Evolutionary conservation across 2,329 filamentous ascomycete species (phyloP), one percentile per base, ranked within the genome.

Genomic region (Hypoxylon sp.): DNA sequence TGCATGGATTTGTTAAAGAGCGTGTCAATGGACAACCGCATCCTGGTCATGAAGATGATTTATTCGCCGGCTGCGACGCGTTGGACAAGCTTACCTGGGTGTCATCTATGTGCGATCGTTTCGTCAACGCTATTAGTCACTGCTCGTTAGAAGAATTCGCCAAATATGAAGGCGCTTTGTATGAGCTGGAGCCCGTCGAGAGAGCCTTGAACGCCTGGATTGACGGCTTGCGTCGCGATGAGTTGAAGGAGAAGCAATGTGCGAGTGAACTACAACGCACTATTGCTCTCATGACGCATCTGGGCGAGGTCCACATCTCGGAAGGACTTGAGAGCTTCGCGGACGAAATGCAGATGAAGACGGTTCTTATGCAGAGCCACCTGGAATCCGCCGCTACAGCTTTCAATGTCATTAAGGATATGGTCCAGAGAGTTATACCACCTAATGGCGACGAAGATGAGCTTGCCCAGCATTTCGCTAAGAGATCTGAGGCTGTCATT

Each of bases 121-220:
- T 98, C 73, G 89, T 92, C 77, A 91, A 89, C 66, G 90, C 92
- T 66, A 93, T 98, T 74, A 90, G 87, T 72, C 89, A 89, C 72
- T 97, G 93, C 79, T 90, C 91, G 2, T 84, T 92, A 0, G 89
- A 93, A 51, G 88, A 93, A 64, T 98, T 98, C 78, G 86, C 87
- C 49, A 89, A 85, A 70, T 96, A 93, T 72, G 91, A 93, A 74
- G 90, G 91, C 45, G 92, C 94, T 1, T 80, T 96, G 63, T 93
- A 93, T 73, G 96, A 98, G 79, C 84, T 98, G 55, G 93, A 97
- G 77, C 93, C 94, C 0, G 93, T 98, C 10, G 96, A 99, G 81
- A 88, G 94, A 63, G 92, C 93, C 0, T 81, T 98, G 53, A 97
- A 97, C 75, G 87, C 87, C 60, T 97, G 94, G 89, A 92, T 98